Evolutionary conservation across 306 rosid genomes (phyloP).

Genomic region (Spatholobus suberectus): DNA sequence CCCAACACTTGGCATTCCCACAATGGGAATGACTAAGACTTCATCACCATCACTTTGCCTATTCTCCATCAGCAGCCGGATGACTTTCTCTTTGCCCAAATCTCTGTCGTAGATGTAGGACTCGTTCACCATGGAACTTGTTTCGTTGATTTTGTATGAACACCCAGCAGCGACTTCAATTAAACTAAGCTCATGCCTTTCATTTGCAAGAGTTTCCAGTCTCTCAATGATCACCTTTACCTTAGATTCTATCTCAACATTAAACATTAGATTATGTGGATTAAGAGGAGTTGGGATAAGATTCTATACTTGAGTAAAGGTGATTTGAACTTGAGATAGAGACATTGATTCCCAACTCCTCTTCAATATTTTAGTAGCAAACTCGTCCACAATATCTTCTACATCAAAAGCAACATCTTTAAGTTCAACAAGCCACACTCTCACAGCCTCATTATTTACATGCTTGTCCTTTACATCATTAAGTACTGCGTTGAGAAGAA

Average conservation of each 20-base stretch:
- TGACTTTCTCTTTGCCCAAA: conserved; percentile 40
- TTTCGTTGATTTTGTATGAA: conserved; percentile 7
- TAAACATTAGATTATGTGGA: background rate
- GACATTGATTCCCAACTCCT: background rate
- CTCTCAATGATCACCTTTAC: background rate
- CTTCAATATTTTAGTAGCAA: background rate
- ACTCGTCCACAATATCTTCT: background rate
- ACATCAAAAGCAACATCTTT: conserved; percentile 26
- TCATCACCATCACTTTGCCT: background rate
- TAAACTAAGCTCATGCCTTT: conserved; percentile 9
- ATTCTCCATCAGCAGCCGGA: conserved; percentile 23
- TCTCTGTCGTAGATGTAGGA: conserved; percentile 43
- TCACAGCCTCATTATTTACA: background rate
- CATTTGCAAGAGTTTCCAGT: background rate
- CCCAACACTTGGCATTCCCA: conserved; percentile 33
- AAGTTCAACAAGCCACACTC: background rate
- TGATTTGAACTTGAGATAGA: background rate
- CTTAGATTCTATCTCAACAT: background rate
- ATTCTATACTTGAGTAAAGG: conserved; percentile 1
- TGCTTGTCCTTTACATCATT: conserved; percentile 20
- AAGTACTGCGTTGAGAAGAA: background rate
- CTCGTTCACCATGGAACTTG: conserved; percentile 52
- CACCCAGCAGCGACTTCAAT: background rate
- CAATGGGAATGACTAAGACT: conserved; percentile 28
- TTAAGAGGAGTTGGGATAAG: conserved; percentile 2